These are phyloP conservation scores for Cucumis hystrix DNA, from an alignment of 306 rosid genomes.

Conservation along the genomic window DNA sequence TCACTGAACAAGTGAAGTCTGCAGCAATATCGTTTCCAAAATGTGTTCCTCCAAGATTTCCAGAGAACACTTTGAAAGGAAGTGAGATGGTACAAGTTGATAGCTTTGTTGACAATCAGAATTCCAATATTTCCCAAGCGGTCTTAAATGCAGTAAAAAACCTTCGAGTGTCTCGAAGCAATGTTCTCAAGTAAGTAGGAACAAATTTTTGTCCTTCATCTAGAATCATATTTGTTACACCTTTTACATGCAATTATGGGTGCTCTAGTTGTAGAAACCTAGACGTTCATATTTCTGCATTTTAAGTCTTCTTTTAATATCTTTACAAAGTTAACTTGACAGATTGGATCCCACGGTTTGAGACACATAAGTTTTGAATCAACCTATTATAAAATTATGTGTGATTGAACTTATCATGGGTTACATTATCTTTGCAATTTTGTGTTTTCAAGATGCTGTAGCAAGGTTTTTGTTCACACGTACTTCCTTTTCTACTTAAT, in stretches of 20 bases:
- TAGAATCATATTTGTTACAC: not conserved
- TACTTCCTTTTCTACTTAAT: not conserved
- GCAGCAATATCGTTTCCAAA: constrained; percentile 20
- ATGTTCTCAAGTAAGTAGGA: constrained; percentile 61
- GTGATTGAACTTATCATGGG: not conserved
- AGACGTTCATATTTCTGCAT: not conserved
- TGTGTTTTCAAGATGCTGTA: not conserved
- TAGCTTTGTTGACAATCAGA: constrained; percentile 19
- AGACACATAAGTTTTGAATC: not conserved
- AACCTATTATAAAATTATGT: not conserved
- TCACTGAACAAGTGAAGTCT: constrained; percentile 14
- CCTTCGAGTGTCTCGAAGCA: constrained; percentile 68
- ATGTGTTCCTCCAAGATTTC: constrained; percentile 17
- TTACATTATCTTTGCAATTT: not conserved
- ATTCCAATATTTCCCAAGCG: constrained; percentile 28
- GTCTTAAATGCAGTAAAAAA: constrained; percentile 41
- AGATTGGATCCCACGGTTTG: not conserved
- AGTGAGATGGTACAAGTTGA: constrained; percentile 13
- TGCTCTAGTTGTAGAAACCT: not conserved
- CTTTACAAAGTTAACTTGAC: not conserved
- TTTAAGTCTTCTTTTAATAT: not conserved
- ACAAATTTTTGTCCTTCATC: not conserved
- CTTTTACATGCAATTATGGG: not conserved
- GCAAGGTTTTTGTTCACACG: not conserved
- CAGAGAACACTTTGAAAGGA: constrained; percentile 28